phyloP scores from a whole-genome alignment of 176 grass and related monocot genomes.

The Rhynchospora pubera region DNA sequence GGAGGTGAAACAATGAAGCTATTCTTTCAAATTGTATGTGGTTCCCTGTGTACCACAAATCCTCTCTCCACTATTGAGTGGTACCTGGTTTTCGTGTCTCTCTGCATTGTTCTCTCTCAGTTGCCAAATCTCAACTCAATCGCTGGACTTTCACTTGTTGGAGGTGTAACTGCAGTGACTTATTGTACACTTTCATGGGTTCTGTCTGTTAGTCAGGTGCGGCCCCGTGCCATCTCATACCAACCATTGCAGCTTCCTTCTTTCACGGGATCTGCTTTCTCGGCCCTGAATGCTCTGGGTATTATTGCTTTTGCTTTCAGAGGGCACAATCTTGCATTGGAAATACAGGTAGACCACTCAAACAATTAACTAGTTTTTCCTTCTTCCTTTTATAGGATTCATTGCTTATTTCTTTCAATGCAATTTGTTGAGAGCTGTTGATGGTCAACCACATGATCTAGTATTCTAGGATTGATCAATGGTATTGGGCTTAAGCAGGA shows the following conservation, averaged over 20 bases:
- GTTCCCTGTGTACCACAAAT: slow-evolving; percentile 53
- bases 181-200: slow-evolving; percentile 92
- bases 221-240: slow-evolving; percentile 55
- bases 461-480: background rate
- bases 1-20: slow-evolving; percentile 97
- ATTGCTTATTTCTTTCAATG: background rate
- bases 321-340: slow-evolving; percentile 90
- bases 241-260: slow-evolving; percentile 41
- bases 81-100: slow-evolving; percentile 91
- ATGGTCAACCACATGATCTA: background rate
- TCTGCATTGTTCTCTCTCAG: slow-evolving; percentile 86
- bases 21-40: slow-evolving; percentile 88
- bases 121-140: slow-evolving; percentile 98
- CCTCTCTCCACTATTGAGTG: slow-evolving; percentile 87
- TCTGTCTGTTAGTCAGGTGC: slow-evolving; percentile 64
- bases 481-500: background rate
- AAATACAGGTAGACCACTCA: slow-evolving; percentile 68
- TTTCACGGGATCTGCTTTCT: slow-evolving; percentile 43
- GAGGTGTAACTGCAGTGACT: slow-evolving; percentile 76
- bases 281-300: slow-evolving; percentile 74
- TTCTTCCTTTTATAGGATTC: background rate
- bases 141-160: slow-evolving; percentile 83
- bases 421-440: background rate
- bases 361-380: background rate
- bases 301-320: slow-evolving; percentile 96